Base-by-base conservation (phyloP, 2,329 filamentous ascomycete species). In the Thyridium curvatum region DNA sequence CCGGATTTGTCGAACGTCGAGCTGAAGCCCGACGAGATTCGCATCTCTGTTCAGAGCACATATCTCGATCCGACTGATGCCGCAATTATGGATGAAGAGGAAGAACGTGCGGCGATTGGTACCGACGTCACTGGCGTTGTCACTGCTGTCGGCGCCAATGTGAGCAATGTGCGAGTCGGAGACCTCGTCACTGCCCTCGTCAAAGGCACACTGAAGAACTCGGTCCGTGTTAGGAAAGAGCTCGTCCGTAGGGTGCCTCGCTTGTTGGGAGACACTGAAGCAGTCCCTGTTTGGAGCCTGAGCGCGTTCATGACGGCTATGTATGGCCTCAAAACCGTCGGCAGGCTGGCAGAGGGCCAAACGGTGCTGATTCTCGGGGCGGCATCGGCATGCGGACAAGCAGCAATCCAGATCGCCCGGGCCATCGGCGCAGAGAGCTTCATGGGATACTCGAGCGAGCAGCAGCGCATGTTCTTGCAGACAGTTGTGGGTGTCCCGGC, bases 291-390 rank as follows among this genome's bases (percentile, higher is more conserved):
- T 41, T 50, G 3, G 48, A 46, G 3, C 38, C 38, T 16, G 46
- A 60, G 66, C 2, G 53, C 61, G 1, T 61, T 62, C 37, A 44
- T 62, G 16, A 62, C 66, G 4, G 71, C 69, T 1, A 60, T 62
- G 39, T 64, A 73, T 40, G 61, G 59, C 3, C 51, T 77, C 4
- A 50, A 57, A 8, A 42, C 54, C 12, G 31, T 56, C 29, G 56
- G 53, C 0, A 41, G 43, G 1, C 49, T 66, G 7, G 39, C 44
- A 3, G 38, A 41, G 0, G 53, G 50, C 1, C 49, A 59, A 12
- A 58, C 46, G 3, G 53, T 73, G 3, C 55, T 75, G 3, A 51
- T 75, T 8, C 65, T 69, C 34, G 59, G 56, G 7, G 68, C 59
- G 3, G 58, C 62, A 6, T 64, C 68, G 35, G 56, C 58, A 1